A percentile compares a stretch with the other conserved stretches of the same genome.
phyloP scores from a whole-genome alignment of 768 basidiomycete genomes.

The Pleurotus ostreatus region DNA sequence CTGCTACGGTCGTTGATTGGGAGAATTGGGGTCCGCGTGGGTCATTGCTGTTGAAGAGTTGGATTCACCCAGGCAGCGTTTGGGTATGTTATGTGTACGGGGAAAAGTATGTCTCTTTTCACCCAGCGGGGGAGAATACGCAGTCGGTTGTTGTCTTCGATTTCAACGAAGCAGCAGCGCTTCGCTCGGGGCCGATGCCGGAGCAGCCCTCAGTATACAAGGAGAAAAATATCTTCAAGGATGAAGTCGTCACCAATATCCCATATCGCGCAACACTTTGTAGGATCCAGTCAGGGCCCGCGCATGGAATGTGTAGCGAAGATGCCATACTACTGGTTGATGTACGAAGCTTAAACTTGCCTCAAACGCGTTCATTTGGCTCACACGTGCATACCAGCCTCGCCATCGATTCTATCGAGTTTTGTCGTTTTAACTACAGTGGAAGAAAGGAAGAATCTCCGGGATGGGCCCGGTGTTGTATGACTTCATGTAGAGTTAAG shows the following conservation, averaged over 20 bases:
- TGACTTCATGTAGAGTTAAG: background rate
- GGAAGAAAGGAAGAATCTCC: background rate
- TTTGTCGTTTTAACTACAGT: slow-evolving; percentile 23
- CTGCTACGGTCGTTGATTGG: slow-evolving; percentile 34
- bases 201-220: slow-evolving; percentile 12
- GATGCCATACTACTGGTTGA: slow-evolving; percentile 52
- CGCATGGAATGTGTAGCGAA: slow-evolving; percentile 51
- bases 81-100: slow-evolving; percentile 63
- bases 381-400: background rate
- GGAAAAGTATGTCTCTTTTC: slow-evolving; percentile 32
- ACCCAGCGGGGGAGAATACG: slow-evolving; percentile 7
- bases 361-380: slow-evolving; percentile 5
- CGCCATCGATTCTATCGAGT: slow-evolving; percentile 22
- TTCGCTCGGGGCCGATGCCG: slow-evolving; percentile 7
- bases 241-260: slow-evolving; percentile 38
- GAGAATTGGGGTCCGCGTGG: slow-evolving; percentile 46
- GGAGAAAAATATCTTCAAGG: slow-evolving; percentile 32
- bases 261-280: slow-evolving; percentile 31
- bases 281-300: slow-evolving; percentile 20
- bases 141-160: slow-evolving; percentile 39
- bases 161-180: slow-evolving; percentile 43
- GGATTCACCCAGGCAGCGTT: slow-evolving; percentile 27
- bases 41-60: slow-evolving; percentile 37
- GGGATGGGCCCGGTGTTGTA: background rate
- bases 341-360: slow-evolving; percentile 24